These are phyloP conservation scores for Diaporthe longicolla DNA, from an alignment of 2,329 filamentous ascomycete genomes.

Conservation along the genomic window DNA sequence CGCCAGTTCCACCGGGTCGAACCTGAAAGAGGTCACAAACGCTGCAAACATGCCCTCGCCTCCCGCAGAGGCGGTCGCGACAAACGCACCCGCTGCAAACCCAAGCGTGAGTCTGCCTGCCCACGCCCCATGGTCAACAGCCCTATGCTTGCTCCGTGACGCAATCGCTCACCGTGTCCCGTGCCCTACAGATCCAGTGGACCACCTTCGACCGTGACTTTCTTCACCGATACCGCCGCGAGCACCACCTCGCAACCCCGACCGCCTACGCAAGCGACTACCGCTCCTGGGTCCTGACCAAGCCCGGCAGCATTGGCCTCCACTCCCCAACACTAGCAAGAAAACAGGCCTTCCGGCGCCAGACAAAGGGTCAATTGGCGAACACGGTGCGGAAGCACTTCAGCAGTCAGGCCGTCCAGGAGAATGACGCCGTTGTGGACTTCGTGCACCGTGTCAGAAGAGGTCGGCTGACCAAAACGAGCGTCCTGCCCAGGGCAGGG, in stretches of 20 bases:
- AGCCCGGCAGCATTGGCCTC: conserved; percentile 75
- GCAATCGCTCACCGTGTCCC: conserved; percentile 36
- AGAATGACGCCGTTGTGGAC: conserved; percentile 87
- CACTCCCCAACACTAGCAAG: conserved; percentile 84
- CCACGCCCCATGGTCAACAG: background rate
- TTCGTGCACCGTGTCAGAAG: conserved; percentile 80
- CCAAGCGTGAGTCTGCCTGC: conserved; percentile 38
- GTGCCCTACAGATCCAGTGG: conserved; percentile 71
- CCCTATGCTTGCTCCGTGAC: conserved; percentile 34
- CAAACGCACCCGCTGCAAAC: conserved; percentile 36
- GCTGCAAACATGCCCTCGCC: conserved; percentile 49
- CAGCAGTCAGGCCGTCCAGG: conserved; percentile 82
- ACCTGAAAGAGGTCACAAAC: conserved; percentile 61
- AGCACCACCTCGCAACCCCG: conserved; percentile 79
- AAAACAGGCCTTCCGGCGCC: conserved; percentile 73
- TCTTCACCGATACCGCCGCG: conserved; percentile 81
- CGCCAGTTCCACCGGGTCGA: conserved; percentile 65
- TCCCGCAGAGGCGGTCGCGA: conserved; percentile 47
- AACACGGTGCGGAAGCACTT: conserved; percentile 85
- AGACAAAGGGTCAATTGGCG: conserved; percentile 80
- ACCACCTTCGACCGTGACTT: conserved; percentile 75
- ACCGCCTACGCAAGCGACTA: conserved; percentile 77
- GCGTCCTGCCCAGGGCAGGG: conserved; percentile 47
- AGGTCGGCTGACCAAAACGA: conserved; percentile 60
- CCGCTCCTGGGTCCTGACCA: conserved; percentile 72